Evolutionary conservation across 176 grass and related monocot species (phyloP).

Genomic region (Musa troglodytarum): DNA sequence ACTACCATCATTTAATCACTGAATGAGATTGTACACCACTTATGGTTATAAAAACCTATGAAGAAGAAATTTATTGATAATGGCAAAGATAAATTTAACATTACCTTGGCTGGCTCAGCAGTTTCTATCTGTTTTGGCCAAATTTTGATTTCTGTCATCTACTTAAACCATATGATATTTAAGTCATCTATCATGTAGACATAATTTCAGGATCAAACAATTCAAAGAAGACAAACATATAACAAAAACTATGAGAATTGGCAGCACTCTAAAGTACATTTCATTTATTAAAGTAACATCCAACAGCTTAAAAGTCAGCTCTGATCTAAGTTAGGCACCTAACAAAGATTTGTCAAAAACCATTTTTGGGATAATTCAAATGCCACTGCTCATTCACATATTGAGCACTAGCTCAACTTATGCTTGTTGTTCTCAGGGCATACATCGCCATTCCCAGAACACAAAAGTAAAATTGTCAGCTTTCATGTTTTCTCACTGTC

Average conservation of each 20-base stretch:
- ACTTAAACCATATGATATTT: too few species aligned
- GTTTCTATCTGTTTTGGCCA: too few species aligned
- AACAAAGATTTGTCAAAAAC: neutral
- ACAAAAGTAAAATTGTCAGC: neutral
- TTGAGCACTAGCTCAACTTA: neutral
- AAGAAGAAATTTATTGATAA: neutral
- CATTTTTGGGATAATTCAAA: neutral
- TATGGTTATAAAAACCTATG: neutral
- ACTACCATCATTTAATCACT: neutral
- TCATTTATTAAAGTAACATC: neutral
- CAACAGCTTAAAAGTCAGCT: neutral
- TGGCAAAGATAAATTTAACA: neutral
- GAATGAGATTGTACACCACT: neutral
- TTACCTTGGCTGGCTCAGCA: neutral
- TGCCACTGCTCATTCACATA: neutral
- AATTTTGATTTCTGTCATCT: too few species aligned
- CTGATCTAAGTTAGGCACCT: neutral
- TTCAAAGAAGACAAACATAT: neutral
- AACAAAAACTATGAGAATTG: neutral
- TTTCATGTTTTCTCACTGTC: neutral
- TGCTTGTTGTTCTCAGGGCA: neutral
- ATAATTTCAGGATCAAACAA: neutral
- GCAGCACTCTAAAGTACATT: neutral
- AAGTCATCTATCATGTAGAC: too few species aligned
- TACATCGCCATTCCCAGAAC: too few species aligned